Evolutionary conservation across 257 asterid species (phyloP), one percentile per base, ranked within the genome.

Genomic region (Primulina huaijiensis): DNA sequence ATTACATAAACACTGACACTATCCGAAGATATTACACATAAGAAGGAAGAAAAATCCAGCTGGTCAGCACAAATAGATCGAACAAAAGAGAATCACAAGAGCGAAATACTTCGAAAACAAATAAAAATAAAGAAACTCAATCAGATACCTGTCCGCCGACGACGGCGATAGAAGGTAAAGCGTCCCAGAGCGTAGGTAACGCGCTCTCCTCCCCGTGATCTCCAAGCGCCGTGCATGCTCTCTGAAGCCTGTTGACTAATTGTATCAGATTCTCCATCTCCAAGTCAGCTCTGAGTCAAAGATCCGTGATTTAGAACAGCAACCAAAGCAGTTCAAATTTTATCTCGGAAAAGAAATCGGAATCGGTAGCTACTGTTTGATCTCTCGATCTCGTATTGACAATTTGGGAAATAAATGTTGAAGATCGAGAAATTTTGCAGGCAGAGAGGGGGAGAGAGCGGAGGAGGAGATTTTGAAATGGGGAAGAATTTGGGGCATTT

Each of bases 181-280:
- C 96, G 62, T 92, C 98, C 98, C 98, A 92, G 19, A 92, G 96
- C 68, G 98, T 90, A 37, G 98, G 98, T 83, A 92, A 72, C 66
- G 92, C 88, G 80, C 86, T 82, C 43, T 87, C 97, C 11, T 92
- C 98, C 6, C 98, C 98, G 60, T 92, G 77, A 83, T 92, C 98
- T 46, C 98, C 98, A 8, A 92, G 86, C 17, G 98, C 98, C 4
- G 98, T 89, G 80, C 98, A 92, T 56, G 98, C 98, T 74, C 96
- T 84, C 83, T 92, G 98, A 72, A 92, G 76, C 40, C 96, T 88
- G 76, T 92, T 92, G 59, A 90, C 97, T 87, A 92, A 78, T 50
- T 86, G 85, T 35, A 92, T 92, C 73, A 92, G 85, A 75, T 80
- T 92, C 89, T 92, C 98, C 98, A 92, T 92, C 81, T 50, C 37